Evolutionary conservation across 352 stramenopile species (phyloP).

Genomic region (Phytophthora podocarpi): DNA sequence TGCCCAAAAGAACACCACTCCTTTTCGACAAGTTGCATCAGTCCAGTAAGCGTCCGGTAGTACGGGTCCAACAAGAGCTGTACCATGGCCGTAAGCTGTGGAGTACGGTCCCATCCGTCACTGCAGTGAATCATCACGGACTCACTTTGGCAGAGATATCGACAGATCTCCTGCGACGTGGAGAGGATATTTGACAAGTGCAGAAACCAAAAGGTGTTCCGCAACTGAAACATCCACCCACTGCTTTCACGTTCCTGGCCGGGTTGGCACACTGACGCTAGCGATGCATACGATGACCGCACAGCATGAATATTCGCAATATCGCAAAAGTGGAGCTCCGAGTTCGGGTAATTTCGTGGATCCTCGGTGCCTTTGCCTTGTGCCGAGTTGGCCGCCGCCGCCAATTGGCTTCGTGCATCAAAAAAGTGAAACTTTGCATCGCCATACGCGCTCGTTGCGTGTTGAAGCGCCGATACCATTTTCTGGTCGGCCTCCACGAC

Average conservation of each 20-base stretch:
- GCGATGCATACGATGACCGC: slow-evolving; percentile 84
- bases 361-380: slow-evolving; percentile 92
- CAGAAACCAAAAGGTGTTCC: slow-evolving; percentile 97
- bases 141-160: slow-evolving; percentile 92
- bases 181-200: slow-evolving; percentile 96
- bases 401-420: slow-evolving; percentile 85
- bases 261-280: slow-evolving; percentile 80
- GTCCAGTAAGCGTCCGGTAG: slow-evolving; percentile 96
- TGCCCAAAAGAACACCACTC: slow-evolving; percentile 99
- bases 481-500: slow-evolving; percentile 84
- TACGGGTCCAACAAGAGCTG: slow-evolving; percentile 98
- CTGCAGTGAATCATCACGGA: slow-evolving; percentile 99
- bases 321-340: slow-evolving; percentile 97
- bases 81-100: slow-evolving; percentile 95
- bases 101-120: slow-evolving; percentile 99
- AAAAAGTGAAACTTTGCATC: slow-evolving; percentile 88
- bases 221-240: slow-evolving; percentile 89
- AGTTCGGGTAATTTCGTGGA: slow-evolving; percentile 94
- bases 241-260: slow-evolving; percentile 73
- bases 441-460: slow-evolving; percentile 60
- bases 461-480: slow-evolving; percentile 74
- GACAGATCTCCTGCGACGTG: slow-evolving; percentile 93
- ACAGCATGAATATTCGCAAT: slow-evolving; percentile 99
- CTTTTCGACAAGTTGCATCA: slow-evolving; percentile 98
- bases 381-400: slow-evolving; percentile 81